A percentile compares a stretch with the other conserved stretches of the same genome.
Evolutionary conservation across 192 early-diverging fungal species (phyloP).

Genomic region (Coemansia sp.): DNA sequence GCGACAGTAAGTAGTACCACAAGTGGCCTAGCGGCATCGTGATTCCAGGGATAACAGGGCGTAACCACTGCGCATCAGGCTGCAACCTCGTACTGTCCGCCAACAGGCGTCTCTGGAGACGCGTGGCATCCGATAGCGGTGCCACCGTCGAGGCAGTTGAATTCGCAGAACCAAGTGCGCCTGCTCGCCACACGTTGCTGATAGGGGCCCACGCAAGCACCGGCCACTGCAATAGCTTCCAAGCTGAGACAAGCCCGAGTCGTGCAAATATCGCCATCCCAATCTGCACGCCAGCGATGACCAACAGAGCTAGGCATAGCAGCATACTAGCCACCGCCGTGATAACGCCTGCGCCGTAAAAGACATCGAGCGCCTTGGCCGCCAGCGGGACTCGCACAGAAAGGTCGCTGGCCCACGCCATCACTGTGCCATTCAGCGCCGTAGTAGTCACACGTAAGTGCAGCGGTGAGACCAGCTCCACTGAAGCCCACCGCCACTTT

Average conservation of each 20-base stretch:
- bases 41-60: constrained; percentile 40
- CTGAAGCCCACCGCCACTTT: background rate
- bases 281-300: constrained; percentile 25
- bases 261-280: background rate
- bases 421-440: constrained; percentile 3
- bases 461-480: constrained; percentile 37
- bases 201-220: background rate
- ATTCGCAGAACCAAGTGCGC: background rate
- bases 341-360: constrained; percentile 15
- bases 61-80: background rate
- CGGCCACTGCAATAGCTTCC: background rate
- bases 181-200: background rate
- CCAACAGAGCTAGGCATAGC: constrained; percentile 9
- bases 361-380: background rate
- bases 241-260: background rate
- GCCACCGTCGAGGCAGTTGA: background rate
- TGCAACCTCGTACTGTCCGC: constrained; percentile 8
- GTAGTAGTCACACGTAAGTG: constrained; percentile 27
- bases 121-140: background rate
- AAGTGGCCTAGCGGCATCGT: constrained; percentile 38
- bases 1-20: constrained; percentile 29
- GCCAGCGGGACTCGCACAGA: background rate
- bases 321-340: constrained; percentile 20
- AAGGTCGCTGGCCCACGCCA: background rate
- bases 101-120: background rate